Percentiles rank a stretch among this genome's conserved stretches.
Evolutionary conservation across 352 stramenopile genomes (phyloP).

Genomic region (Globisporangium barbulae): DNA sequence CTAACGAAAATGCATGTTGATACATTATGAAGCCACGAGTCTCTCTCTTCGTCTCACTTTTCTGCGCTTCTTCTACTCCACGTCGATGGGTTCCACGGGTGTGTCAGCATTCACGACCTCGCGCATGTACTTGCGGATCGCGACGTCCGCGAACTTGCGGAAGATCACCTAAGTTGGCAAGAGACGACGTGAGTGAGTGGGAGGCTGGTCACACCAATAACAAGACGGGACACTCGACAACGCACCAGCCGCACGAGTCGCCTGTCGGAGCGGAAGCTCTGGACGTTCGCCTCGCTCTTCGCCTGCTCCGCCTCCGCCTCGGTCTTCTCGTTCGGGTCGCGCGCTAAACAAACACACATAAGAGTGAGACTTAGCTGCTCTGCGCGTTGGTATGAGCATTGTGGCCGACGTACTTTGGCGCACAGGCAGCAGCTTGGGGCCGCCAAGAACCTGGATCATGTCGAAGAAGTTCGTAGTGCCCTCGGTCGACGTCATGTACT

Average conservation of each 20-base stretch:
- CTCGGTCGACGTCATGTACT: slow-evolving; percentile 38
- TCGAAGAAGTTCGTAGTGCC: slow-evolving; percentile 53
- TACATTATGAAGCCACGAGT: slow-evolving; percentile 2
- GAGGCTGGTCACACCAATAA: not conserved
- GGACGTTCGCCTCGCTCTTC: slow-evolving; percentile 63
- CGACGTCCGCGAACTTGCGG: slow-evolving; percentile 61
- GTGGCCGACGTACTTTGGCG: slow-evolving; percentile 32
- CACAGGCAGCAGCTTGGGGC: slow-evolving; percentile 59
- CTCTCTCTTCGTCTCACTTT: not conserved
- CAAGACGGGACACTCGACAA: not conserved
- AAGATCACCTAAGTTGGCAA: slow-evolving; percentile 37
- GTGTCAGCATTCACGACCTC: slow-evolving; percentile 31
- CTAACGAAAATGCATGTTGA: slow-evolving; percentile 5
- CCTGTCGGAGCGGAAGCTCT: slow-evolving; percentile 81
- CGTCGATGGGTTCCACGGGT: slow-evolving; percentile 1
- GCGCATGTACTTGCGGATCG: slow-evolving; percentile 61
- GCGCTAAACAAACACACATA: slow-evolving; percentile 22
- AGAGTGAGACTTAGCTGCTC: not conserved
- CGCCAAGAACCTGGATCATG: slow-evolving; percentile 50
- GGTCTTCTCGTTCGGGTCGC: slow-evolving; percentile 44
- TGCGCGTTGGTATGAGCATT: no score
- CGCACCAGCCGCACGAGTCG: slow-evolving; percentile 66
- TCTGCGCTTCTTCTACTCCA: not conserved
- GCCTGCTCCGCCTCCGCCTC: slow-evolving; percentile 48
- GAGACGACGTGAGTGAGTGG: not conserved